These are phyloP conservation scores for Fusarium oligoseptatum DNA, from an alignment of 2,329 filamentous ascomycete species.

Conservation along the genomic window DNA sequence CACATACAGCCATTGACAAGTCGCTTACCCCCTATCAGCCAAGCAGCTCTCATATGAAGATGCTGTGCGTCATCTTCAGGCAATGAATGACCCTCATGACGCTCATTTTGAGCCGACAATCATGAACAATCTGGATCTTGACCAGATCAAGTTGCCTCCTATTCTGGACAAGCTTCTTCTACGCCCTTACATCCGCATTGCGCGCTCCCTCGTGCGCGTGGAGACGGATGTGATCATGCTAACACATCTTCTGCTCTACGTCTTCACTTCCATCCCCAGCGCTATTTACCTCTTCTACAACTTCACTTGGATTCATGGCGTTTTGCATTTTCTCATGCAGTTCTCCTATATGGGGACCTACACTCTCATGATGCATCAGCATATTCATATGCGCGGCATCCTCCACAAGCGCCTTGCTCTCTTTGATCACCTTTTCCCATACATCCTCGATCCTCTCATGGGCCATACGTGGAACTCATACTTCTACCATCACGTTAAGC, in stretches of 20 bases:
- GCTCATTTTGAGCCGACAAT: conserved; percentile 33
- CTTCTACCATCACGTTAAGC: conserved; percentile 88
- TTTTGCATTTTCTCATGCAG: conserved; percentile 75
- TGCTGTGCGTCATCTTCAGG: conserved; percentile 27
- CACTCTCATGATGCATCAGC: conserved; percentile 86
- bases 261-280: conserved; percentile 77
- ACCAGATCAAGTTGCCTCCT: conserved; percentile 31
- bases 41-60: conserved; percentile 24
- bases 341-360: conserved; percentile 79
- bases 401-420: conserved; percentile 66
- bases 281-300: conserved; percentile 73
- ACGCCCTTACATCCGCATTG: conserved; percentile 70
- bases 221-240: conserved; percentile 83
- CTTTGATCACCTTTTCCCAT: conserved; percentile 78
- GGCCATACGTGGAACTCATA: conserved; percentile 90
- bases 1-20: not conserved
- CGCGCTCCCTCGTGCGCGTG: conserved; percentile 69
- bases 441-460: conserved; percentile 80
- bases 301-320: conserved; percentile 77
- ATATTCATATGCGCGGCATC: conserved; percentile 83
- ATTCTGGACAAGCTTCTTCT: conserved; percentile 55
- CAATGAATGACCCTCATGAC: conserved; percentile 33
- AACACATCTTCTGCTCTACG: conserved; percentile 81
- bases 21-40: not conserved
- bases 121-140: conserved; percentile 26